These are phyloP conservation scores for Chrysanthemum seticuspe DNA, from an alignment of 129 eudicot species.

Conservation along the genomic window DNA sequence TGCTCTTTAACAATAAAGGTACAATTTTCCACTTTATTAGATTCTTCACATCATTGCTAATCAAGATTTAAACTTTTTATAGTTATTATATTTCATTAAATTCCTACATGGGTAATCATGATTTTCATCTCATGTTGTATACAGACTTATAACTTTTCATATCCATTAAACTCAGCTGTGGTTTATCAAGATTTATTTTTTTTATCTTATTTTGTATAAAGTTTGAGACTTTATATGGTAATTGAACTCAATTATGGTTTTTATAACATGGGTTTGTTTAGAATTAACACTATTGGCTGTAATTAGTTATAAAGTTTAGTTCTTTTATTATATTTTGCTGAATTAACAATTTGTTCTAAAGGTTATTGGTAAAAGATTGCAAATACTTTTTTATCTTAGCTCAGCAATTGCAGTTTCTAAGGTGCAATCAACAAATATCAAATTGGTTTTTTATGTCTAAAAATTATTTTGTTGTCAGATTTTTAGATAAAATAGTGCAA, in stretches of 20 bases:
- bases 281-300: constrained; percentile 14
- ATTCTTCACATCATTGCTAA: too few species aligned
- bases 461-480: not conserved
- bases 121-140: not conserved
- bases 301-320: too few species aligned
- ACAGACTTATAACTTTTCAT: not conserved
- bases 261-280: not conserved
- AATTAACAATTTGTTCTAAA: not conserved
- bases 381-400: too few species aligned
- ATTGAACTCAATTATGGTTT: constrained; percentile 18
- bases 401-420: too few species aligned
- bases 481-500: constrained; percentile 16
- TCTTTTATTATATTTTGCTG: too few species aligned
- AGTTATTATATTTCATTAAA: constrained; percentile 12
- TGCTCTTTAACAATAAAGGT: constrained; percentile 20
- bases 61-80: too few species aligned
- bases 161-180: too few species aligned
- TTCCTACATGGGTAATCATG: not conserved
- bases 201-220: not conserved
- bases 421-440: too few species aligned
- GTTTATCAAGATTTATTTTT: not conserved
- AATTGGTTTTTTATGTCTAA: too few species aligned
- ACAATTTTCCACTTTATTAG: not conserved
- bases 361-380: not conserved
- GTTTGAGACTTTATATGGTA: not conserved